A percentile compares a stretch with the other conserved stretches of the same genome.
Conservation (phyloP, 1,284 basidiomycete species). For the Ganoderma boninense region DNA sequence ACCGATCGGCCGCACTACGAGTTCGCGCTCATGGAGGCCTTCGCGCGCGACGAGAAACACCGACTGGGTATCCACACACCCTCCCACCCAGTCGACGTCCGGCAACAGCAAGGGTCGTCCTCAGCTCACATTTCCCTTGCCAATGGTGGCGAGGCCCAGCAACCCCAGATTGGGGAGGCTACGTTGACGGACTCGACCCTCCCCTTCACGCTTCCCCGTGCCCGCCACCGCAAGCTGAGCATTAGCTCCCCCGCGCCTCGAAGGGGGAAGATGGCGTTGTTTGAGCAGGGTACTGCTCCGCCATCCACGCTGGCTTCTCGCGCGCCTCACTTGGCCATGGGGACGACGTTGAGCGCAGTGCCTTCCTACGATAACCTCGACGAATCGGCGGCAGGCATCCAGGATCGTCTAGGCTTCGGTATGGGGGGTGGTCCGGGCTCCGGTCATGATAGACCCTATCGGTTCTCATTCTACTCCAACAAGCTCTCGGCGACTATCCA, state of each 20-base stretch:
- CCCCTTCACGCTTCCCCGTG: constrained; percentile 44
- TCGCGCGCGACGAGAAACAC: constrained; percentile 76
- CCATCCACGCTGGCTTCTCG: constrained; percentile 52
- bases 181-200: constrained; percentile 23
- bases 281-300: constrained; percentile 71
- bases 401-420: constrained; percentile 16
- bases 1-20: constrained; percentile 62
- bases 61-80: constrained; percentile 60
- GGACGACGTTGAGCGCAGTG: constrained; percentile 42
- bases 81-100: constrained; percentile 29
- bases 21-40: constrained; percentile 84
- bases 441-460: constrained; percentile 91
- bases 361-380: constrained; percentile 45
- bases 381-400: constrained; percentile 23
- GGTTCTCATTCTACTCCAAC: constrained; percentile 99
- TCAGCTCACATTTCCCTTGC: constrained; percentile 25
- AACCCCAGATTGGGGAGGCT: constrained; percentile 20
- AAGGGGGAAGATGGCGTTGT: constrained; percentile 89
- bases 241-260: constrained; percentile 74
- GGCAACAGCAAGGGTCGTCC: constrained; percentile 28
- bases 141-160: constrained; percentile 20
- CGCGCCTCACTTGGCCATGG: constrained; percentile 38
- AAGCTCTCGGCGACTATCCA: constrained; percentile 94
- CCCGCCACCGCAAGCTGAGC: constrained; percentile 84
- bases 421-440: constrained; percentile 32